phyloP scores from a whole-genome alignment of 1,139 yeast species.

The Hemisphaericaspora xylofermentans region DNA sequence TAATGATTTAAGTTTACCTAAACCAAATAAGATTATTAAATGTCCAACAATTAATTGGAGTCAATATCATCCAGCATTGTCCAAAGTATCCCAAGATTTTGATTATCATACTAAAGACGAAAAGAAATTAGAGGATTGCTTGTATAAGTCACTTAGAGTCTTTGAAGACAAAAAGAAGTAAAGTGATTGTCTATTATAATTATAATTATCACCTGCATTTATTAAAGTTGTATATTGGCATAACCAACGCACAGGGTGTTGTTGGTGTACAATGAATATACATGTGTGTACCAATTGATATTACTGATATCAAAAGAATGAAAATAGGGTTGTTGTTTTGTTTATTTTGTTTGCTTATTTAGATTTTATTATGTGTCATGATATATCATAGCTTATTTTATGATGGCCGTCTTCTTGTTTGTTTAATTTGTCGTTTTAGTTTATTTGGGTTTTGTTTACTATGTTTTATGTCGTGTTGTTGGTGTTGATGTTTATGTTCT shows the following conservation, averaged over 20 bases:
- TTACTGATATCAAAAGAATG: neutral
- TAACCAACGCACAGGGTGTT: neutral
- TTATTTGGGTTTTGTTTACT: neutral
- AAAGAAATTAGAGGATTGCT: slow-evolving; percentile 18
- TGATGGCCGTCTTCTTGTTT: neutral
- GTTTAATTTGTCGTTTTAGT: neutral
- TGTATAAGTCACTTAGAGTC: slow-evolving; percentile 29
- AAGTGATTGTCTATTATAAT: neutral
- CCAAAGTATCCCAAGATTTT: slow-evolving; percentile 15
- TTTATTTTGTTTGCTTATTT: neutral
- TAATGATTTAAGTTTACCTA: slow-evolving; percentile 36
- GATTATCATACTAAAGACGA: slow-evolving; percentile 8
- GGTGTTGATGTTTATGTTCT: neutral
- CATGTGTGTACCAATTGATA: no score
- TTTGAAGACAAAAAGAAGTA: slow-evolving; percentile 15
- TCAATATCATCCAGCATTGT: slow-evolving; percentile 24
- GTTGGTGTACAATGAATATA: no score
- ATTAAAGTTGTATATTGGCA: no score
- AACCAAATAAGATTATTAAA: slow-evolving; percentile 32
- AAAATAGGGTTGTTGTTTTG: neutral
- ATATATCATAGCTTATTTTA: neutral
- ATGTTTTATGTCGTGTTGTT: neutral
- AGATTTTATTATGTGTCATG: slow-evolving; percentile 2
- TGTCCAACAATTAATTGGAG: slow-evolving; percentile 43
- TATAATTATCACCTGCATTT: neutral